Conservation (phyloP, 2,329 filamentous ascomycete species). For the Cercospora sp. region DNA sequence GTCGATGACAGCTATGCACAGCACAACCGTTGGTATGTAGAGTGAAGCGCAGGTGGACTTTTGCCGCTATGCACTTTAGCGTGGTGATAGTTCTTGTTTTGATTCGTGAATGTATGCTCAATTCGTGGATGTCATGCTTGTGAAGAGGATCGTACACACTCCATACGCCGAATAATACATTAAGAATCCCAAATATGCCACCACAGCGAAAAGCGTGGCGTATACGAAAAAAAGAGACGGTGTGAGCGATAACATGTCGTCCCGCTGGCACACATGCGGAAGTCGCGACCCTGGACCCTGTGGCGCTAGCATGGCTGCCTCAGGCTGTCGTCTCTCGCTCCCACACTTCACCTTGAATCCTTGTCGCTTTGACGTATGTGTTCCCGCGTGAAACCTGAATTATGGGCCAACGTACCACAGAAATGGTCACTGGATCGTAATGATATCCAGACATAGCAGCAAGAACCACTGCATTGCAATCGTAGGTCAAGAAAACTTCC, state of each 20-base stretch:
- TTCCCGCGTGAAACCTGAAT: slow-evolving; percentile 6
- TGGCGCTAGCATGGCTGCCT: slow-evolving; percentile 2
- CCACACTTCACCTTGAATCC: slow-evolving; percentile 9
- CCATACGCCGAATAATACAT: slow-evolving; percentile 11
- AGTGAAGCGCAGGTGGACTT: slow-evolving; percentile 3
- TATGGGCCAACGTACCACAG: slow-evolving; percentile 12
- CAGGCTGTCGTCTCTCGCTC: not conserved
- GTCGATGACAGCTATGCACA: not conserved
- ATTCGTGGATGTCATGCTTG: not conserved
- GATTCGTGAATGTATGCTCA: not conserved
- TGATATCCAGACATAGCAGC: not conserved
- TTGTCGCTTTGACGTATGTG: slow-evolving; percentile 10
- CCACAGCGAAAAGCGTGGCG: slow-evolving; percentile 1
- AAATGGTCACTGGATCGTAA: slow-evolving; percentile 13
- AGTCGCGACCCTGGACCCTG: slow-evolving; percentile 4
- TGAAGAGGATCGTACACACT: not conserved
- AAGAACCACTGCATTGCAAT: slow-evolving; percentile 8
- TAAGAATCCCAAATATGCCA: not conserved
- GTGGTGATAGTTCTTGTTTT: not conserved
- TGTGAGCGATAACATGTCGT: not conserved
- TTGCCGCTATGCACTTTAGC: not conserved
- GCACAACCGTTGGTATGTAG: not conserved
- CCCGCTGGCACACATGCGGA: not conserved
- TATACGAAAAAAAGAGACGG: not conserved
- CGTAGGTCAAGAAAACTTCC: not conserved